phyloP scores from a whole-genome alignment of 2,329 filamentous ascomycete species.

The Fonsecaea pedrosoi region DNA sequence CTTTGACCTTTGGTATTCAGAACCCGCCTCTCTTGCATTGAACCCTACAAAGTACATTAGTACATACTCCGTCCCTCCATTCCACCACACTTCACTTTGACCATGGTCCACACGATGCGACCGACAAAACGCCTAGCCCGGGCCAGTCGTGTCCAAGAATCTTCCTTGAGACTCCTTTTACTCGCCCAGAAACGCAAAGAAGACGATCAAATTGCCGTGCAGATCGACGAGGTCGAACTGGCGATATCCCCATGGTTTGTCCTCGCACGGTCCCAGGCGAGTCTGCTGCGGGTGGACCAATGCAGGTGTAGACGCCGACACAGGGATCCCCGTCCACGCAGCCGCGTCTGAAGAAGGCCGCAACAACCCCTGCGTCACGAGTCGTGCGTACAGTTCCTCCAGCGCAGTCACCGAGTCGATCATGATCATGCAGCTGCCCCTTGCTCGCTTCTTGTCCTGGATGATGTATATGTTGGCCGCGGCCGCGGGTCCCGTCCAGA shows the following conservation, averaged over 20 bases:
- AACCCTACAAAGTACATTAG: too few species aligned
- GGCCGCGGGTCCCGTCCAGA: not conserved
- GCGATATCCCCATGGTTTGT: not conserved
- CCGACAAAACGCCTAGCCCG: too few species aligned
- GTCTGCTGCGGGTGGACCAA: not conserved
- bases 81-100: too few species aligned
- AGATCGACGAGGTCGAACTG: slow-evolving; percentile 1
- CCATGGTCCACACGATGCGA: too few species aligned
- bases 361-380: not conserved
- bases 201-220: slow-evolving; percentile 1
- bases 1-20: too few species aligned
- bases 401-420: not conserved
- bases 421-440: not conserved
- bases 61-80: too few species aligned
- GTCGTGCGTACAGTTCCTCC: not conserved
- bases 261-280: not conserved
- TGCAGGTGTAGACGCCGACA: not conserved
- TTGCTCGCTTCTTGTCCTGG: not conserved
- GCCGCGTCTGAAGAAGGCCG: not conserved
- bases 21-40: too few species aligned
- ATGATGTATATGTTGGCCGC: not conserved
- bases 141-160: too few species aligned
- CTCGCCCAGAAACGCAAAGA: not conserved
- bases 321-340: not conserved
- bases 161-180: not conserved